phyloP scores from a whole-genome alignment of 208 protist species.

The Crithidia fasciculata region DNA sequence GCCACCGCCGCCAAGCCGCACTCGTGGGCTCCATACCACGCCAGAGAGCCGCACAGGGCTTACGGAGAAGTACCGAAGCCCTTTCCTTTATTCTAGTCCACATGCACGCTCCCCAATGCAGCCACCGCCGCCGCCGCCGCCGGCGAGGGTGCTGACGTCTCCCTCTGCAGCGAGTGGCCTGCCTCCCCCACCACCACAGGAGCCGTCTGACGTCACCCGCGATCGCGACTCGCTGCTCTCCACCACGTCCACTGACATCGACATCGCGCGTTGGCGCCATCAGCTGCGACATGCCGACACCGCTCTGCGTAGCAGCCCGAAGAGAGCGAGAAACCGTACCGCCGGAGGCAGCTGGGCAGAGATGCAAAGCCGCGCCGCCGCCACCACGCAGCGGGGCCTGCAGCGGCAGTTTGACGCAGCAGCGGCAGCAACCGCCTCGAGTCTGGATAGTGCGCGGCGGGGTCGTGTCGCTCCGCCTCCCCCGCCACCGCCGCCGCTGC shows the following conservation, averaged over 20 bases:
- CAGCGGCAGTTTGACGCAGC: neutral
- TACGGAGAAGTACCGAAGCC: neutral
- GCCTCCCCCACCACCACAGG: conserved; percentile 4
- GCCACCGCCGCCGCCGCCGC: conserved; percentile 10
- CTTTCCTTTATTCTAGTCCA: neutral
- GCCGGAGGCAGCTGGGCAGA: conserved; percentile 8
- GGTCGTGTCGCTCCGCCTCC: conserved; percentile 3
- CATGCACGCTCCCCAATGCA: neutral
- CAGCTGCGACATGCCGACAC: neutral
- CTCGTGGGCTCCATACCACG: too few relatives aligned
- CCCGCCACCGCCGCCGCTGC: conserved; percentile 6
- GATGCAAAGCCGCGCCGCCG: neutral
- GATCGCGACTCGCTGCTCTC: conserved; percentile 14
- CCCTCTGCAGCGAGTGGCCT: neutral
- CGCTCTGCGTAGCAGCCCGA: too few relatives aligned
- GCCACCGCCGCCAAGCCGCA: neutral
- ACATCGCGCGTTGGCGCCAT: conserved; percentile 21
- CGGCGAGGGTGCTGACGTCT: neutral
- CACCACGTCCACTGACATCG: conserved; percentile 17
- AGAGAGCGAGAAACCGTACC: neutral
- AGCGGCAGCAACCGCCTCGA: neutral
- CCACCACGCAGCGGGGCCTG: neutral
- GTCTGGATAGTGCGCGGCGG: neutral
- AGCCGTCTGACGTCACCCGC: neutral
- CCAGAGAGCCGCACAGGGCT: neutral